Evolutionary conservation across 441 rosid genomes (phyloP), one percentile per base, ranked within the genome.

Genomic region (Gossypium schwendimanii): DNA sequence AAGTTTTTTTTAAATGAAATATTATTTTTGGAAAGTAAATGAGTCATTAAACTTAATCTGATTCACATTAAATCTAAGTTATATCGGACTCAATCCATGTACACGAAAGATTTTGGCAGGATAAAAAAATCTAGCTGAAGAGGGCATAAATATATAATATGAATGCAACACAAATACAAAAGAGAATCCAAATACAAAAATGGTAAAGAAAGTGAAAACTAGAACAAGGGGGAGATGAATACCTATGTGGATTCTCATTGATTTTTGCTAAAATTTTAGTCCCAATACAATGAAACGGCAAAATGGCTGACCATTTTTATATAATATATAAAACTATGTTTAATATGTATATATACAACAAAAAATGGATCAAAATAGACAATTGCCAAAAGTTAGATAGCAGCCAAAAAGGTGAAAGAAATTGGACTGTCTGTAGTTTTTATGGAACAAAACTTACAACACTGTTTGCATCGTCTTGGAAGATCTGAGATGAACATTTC

Each of bases 321-420:
- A 11, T 11, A 20, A 54, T 54, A 54, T 57, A 23, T 58, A 59
- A 33, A 59, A 26, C 60, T 31, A 63, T 10, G 24, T 63, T 63
- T 71, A 63, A 80, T 80, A 76, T 83, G 77, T 78, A 58, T 67
- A 82, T 84, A 79, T 75, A 84, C 86, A 83, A 17, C 78, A 79
- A 79, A 70, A 84, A 78, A 73, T 71, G 66, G 74, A 72, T 61
- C 15, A 26, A 64, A 64, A 75, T 65, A 49, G 68, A 62, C 60
- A 53, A 64, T 71, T 70, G 23, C 4, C 15, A 60, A 36, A 44
- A 24, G 76, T 57, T 11, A 12, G 50, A 73, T 69, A 72, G 63
- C 64, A 6, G 23, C 75, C 57, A 58, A 61, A 41, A 45, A 11
- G 24, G 12, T 15, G 41, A 59, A 45, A 70, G 9, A 11, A 77